Percentiles rank a stretch among this genome's conserved stretches.
These are phyloP conservation scores for Apiotrichum porosum DNA, from an alignment of 1,284 basidiomycete species.

Conservation along the genomic window DNA sequence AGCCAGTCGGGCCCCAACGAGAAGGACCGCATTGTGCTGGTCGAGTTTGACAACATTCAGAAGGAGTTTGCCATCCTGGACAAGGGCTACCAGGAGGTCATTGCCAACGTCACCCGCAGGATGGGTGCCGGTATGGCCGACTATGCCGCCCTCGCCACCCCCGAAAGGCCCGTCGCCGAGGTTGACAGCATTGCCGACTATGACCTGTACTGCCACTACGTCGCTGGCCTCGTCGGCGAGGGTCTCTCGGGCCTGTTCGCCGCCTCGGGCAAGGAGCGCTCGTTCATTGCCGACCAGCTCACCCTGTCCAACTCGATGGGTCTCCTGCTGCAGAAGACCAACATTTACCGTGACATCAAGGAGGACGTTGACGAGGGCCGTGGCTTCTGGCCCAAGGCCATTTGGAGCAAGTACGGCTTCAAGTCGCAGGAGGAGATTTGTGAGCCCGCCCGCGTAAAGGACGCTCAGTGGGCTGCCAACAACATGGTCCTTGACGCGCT, in stretches of 20 bases:
- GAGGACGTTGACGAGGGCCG: conserved; percentile 84
- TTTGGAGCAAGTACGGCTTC: conserved; percentile 78
- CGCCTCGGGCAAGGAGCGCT: conserved; percentile 76
- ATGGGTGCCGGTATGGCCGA: conserved; percentile 97
- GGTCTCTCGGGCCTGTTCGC: conserved; percentile 87
- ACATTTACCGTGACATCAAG: conserved; percentile 92
- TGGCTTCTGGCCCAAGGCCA: conserved; percentile 92
- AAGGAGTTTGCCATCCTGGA: conserved; percentile 71
- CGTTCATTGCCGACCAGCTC: conserved; percentile 73
- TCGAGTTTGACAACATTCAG: conserved; percentile 79
- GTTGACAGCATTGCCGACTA: conserved; percentile 76
- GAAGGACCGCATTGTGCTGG: conserved; percentile 81
- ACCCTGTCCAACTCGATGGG: conserved; percentile 93
- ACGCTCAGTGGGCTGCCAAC: conserved; percentile 73
- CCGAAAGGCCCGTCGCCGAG: conserved; percentile 61
- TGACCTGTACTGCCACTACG: conserved; percentile 98
- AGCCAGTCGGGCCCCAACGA: conserved; percentile 77
- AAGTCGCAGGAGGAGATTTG: conserved; percentile 48
- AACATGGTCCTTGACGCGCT: conserved; percentile 89
- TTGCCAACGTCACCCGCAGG: conserved; percentile 73
- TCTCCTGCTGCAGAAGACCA: conserved; percentile 95
- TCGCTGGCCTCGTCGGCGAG: conserved; percentile 96
- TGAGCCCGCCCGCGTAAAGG: conserved; percentile 54
- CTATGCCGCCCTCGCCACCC: conserved; percentile 76
- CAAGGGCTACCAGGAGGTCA: conserved; percentile 73